Evolutionary conservation across 2,329 filamentous ascomycete species (phyloP), one percentile per base, ranked within the genome.

Genomic region (Grosmannia huntii): DNA sequence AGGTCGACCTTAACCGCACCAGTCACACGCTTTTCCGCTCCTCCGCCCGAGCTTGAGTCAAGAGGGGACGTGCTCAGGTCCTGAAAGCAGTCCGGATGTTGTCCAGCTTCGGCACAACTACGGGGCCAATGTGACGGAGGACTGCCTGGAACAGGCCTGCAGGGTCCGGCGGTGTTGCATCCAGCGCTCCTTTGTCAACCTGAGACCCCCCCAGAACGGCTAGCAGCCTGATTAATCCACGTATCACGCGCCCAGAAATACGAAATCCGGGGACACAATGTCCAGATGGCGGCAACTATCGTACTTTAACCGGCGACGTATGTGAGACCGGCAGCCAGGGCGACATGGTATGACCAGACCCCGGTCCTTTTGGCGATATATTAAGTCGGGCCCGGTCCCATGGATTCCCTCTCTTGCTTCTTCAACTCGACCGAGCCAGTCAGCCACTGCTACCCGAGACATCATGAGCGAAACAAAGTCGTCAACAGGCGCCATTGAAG

Each of bases 401-500:
- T 44, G 16, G 16, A 2, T 19, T 38, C 41, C 41, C 4, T 44
- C 41, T n/a, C 16, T n/a, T 19, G 7, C 41, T 44, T 44, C 41
- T 44, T 44, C 41, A 44, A n/a, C 41, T 41, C 11, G 38, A 41
- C 44, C 21, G 21, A 16, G 21, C 46, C 12, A 6, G 5, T 25
- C 21, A 12, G 21, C 46, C 11, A 31, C 11, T 28, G 5, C 11
- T 16, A 19, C 16, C 5, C 14, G 25, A 28, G 23, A 28, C 7
- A 28, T 7, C 48, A 50, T 50, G 48, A 28, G 23, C 6, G 25
- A 50, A 5, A 1, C 25, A 19, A 49, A 49, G 19, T n/a, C 41
- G 41, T 4, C 21, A 10, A 14, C 21, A 27, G 48, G 25, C 63
- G 9, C 66, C 67, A 52, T 69, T 1, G 41, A 44, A 19, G 41